These are phyloP conservation scores for Cyberlindnera veronae DNA, from an alignment of 805 yeast genomes.

Conservation along the genomic window DNA sequence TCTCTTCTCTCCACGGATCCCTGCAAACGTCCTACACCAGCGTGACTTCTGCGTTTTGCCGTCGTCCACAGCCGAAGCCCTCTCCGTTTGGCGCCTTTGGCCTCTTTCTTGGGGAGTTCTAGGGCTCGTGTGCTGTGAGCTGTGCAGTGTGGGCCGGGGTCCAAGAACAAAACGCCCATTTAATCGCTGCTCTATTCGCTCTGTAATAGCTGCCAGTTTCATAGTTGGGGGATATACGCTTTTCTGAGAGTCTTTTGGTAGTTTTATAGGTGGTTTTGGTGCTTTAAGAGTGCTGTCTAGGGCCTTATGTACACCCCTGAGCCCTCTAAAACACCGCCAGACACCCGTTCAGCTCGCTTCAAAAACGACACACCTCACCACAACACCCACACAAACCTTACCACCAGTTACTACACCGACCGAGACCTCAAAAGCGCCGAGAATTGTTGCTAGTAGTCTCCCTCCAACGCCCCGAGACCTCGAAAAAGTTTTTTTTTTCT, in stretches of 20 bases:
- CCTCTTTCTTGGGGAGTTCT: neutral
- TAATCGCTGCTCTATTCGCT: slow-evolving; percentile 20
- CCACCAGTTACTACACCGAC: no score
- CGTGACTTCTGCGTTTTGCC: slow-evolving; percentile 7
- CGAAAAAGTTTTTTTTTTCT: no score
- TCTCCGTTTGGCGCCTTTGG: neutral
- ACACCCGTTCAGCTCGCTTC: no score
- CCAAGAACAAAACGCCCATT: slow-evolving; percentile 10
- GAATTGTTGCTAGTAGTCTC: no score
- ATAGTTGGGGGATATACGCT: slow-evolving; percentile 21
- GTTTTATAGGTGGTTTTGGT: no score
- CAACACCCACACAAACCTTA: neutral
- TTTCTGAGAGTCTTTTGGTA: no score
- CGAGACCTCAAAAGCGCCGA: neutral
- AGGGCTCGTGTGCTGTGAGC: neutral
- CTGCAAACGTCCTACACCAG: neutral
- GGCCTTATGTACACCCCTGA: no score
- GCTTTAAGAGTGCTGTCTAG: no score
- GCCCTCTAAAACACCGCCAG: no score
- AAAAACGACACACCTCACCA: neutral
- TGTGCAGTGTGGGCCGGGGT: neutral
- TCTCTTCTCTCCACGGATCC: neutral
- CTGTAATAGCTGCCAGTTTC: slow-evolving; percentile 19
- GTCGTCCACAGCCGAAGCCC: slow-evolving; percentile 4
- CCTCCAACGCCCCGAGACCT: no score